phyloP scores from a whole-genome alignment of 768 basidiomycete species.

The Hypholoma sublateritium region DNA sequence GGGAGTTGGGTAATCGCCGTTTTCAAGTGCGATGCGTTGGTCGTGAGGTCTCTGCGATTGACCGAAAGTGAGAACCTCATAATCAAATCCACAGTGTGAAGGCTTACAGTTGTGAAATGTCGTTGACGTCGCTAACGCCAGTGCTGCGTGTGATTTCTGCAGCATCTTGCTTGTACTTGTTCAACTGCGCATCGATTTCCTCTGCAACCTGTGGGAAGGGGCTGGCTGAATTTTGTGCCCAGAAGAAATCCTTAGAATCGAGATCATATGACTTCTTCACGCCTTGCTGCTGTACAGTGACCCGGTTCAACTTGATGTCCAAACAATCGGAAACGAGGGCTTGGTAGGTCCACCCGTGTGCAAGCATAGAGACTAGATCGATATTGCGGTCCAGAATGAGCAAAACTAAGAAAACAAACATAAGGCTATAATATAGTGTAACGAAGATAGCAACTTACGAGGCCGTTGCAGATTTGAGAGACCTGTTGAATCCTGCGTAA shows the following conservation, averaged over 20 bases:
- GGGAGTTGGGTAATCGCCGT: conserved; percentile 97
- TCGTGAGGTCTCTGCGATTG: conserved; percentile 71
- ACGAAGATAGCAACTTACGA: conserved; percentile 44
- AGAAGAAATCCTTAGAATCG: conserved; percentile 98
- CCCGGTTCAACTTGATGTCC: conserved; percentile 94
- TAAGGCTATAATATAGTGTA: conserved; percentile 6
- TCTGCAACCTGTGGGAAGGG: conserved; percentile 99
- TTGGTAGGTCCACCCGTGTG: conserved; percentile 99
- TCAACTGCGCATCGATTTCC: conserved; percentile 91
- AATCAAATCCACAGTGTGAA: neutral
- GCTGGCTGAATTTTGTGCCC: conserved; percentile 93
- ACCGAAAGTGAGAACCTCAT: neutral
- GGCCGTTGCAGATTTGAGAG: conserved; percentile 87
- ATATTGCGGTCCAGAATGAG: conserved; percentile 94
- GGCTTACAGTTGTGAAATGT: conserved; percentile 88
- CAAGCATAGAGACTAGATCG: conserved; percentile 89
- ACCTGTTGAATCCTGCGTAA: conserved; percentile 78
- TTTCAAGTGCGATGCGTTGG: conserved; percentile 93
- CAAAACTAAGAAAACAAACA: conserved; percentile 59
- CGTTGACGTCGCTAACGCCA: conserved; percentile 93
- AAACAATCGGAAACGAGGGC: conserved; percentile 97
- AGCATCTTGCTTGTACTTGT: conserved; percentile 92
- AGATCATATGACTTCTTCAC: conserved; percentile 90
- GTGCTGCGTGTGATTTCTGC: conserved; percentile 96
- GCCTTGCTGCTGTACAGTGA: conserved; percentile 72